These are phyloP conservation scores for Seiridium cupressi DNA, from an alignment of 2,329 filamentous ascomycete genomes.

Conservation along the genomic window DNA sequence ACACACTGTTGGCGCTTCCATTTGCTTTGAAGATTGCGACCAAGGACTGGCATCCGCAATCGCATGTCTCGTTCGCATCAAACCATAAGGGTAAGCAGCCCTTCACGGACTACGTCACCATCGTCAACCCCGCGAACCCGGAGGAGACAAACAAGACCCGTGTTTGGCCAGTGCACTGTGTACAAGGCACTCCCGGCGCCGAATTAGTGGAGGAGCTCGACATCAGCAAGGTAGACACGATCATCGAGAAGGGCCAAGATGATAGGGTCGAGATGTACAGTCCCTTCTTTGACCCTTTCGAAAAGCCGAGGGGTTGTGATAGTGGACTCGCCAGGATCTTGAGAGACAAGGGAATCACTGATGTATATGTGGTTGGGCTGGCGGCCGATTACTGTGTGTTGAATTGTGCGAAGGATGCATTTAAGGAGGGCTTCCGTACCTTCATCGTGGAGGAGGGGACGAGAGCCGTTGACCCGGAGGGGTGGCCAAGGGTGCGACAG, in stretches of 20 bases:
- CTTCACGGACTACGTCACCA: constrained; percentile 62
- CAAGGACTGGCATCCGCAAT: constrained; percentile 83
- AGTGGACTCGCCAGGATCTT: constrained; percentile 63
- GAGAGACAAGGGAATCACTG: constrained; percentile 57
- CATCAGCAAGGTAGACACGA: constrained; percentile 52
- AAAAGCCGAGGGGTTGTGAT: constrained; percentile 55
- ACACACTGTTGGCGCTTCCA: constrained; percentile 68
- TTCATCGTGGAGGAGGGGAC: constrained; percentile 79
- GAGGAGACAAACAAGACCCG: constrained; percentile 62
- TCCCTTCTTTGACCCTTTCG: constrained; percentile 81
- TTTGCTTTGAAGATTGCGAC: constrained; percentile 79
- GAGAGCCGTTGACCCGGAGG: constrained; percentile 63
- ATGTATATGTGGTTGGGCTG: constrained; percentile 83
- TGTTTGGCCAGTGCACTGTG: constrained; percentile 90
- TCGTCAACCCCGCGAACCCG: constrained; percentile 65
- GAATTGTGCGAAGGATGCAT: constrained; percentile 75
- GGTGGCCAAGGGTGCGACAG: constrained; percentile 53
- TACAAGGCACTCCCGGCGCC: constrained; percentile 71
- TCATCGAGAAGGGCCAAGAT: constrained; percentile 78
- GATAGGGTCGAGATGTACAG: constrained; percentile 87
- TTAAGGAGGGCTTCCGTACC: constrained; percentile 71
- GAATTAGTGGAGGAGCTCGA: constrained; percentile 73
- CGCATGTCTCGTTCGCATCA: constrained; percentile 85
- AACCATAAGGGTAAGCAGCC: constrained; percentile 71
- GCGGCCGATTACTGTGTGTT: constrained; percentile 90